Percentiles rank a stretch among this genome's conserved stretches.
These are phyloP conservation scores for Gremmenia infestans DNA, from an alignment of 2,329 filamentous ascomycete genomes.

Conservation along the genomic window DNA sequence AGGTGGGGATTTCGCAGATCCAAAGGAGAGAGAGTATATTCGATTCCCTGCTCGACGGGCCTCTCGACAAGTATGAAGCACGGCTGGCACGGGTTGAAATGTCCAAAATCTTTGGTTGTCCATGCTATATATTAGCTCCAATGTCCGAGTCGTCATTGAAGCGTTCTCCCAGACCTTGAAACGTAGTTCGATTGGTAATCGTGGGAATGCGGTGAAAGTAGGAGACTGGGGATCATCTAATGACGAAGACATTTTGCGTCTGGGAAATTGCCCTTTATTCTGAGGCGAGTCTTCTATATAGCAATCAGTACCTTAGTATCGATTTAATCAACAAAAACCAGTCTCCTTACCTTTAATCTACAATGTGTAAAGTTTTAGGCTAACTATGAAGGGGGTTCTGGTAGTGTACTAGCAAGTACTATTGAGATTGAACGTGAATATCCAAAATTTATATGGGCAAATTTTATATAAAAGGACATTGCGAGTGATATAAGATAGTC, in stretches of 20 bases:
- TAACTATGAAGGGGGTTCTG: too few relatives aligned
- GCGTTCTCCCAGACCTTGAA: slow-evolving; percentile 39
- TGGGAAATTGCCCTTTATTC: not conserved
- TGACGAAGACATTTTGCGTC: not conserved
- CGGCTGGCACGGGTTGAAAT: slow-evolving; percentile 1
- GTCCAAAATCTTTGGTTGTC: not conserved
- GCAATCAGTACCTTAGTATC: too few relatives aligned
- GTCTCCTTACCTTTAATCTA: too few relatives aligned
- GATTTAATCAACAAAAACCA: too few relatives aligned
- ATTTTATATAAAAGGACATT: not conserved
- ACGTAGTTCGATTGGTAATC: slow-evolving; percentile 17
- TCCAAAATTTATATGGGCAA: too few relatives aligned
- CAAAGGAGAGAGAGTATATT: slow-evolving; percentile 8
- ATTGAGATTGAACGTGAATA: too few relatives aligned
- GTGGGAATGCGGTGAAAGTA: slow-evolving; percentile 9
- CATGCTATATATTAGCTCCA: slow-evolving; percentile 20
- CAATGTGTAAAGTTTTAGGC: too few relatives aligned
- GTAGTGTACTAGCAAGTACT: too few relatives aligned
- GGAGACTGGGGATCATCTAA: not conserved
- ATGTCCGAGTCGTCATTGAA: slow-evolving; percentile 38
- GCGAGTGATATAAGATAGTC: not conserved
- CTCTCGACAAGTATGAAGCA: slow-evolving; percentile 7
- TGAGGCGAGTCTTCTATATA: too few relatives aligned
- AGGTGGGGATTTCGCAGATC: slow-evolving; percentile 4
- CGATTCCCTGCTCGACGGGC: slow-evolving; percentile 3